A percentile compares a stretch with the other conserved stretches of the same genome.
Conservation (phyloP, 495 filamentous ascomycete genomes). For the Talaromyces borbonicus region DNA sequence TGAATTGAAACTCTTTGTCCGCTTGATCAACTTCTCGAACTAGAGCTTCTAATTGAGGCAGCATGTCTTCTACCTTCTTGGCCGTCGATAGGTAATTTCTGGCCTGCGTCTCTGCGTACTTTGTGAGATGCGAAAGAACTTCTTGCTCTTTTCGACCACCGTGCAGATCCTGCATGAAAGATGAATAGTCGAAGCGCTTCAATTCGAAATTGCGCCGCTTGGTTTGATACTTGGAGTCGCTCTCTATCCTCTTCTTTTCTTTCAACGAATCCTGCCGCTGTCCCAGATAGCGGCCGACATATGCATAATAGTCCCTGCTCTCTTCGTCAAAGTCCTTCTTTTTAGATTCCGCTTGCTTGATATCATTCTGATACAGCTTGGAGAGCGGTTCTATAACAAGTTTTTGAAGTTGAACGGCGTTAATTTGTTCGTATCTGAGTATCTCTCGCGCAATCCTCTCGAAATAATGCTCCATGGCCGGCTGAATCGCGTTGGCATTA, state of each 20-base stretch:
- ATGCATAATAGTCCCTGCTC: conserved; percentile 93
- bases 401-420: conserved; percentile 74
- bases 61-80: conserved; percentile 77
- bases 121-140: conserved; percentile 88
- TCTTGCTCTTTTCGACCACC: conserved; percentile 97
- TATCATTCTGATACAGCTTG: conserved; percentile 87
- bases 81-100: conserved; percentile 70
- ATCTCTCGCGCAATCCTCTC: conserved; percentile 94
- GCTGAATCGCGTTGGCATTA: conserved; percentile 90
- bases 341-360: conserved; percentile 95
- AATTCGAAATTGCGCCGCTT: conserved; percentile 92
- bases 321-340: conserved; percentile 98
- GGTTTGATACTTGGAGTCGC: conserved; percentile 90
- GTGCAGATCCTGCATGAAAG: conserved; percentile 97
- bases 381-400: conserved; percentile 89
- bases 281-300: conserved; percentile 87
- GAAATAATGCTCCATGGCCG: conserved; percentile 95
- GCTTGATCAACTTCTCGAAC: conserved; percentile 80
- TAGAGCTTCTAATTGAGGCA: conserved; percentile 88
- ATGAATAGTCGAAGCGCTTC: conserved; percentile 96
- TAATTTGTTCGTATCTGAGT: conserved; percentile 72
- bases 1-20: conserved; percentile 91
- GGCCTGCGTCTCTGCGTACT: conserved; percentile 87
- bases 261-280: conserved; percentile 93
- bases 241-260: conserved; percentile 90